Evolutionary conservation across 1,139 yeast genomes (phyloP), one percentile per base, ranked within the genome.

Genomic region (Suhomyces anneliseae): DNA sequence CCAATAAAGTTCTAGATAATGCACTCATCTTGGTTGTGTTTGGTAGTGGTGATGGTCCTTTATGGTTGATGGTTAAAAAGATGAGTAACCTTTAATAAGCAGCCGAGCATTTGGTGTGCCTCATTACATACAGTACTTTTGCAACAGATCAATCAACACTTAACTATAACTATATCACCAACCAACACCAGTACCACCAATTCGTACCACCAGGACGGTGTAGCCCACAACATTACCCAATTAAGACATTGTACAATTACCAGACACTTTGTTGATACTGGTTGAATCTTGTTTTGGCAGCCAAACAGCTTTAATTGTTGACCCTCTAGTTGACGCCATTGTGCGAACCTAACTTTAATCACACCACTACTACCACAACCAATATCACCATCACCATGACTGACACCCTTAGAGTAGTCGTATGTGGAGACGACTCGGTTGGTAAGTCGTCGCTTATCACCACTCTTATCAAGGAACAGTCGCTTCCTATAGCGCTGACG

Each of bases 381-480:
- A 29, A 2, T 2, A 11, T 7, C 32, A 11, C 7, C 32, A 29
- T 15, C 31, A 19, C 27, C 12, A 43, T 43, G 46, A 35, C 34
- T 2, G 49, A 46, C 27, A 40, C 49, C 7, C 35, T 56, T 8
- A 45, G 95, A 49, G 85, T 93, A 1, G 96, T 90, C 2, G 86
- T 93, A 0, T 90, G 97, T 65, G 99, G 99, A n/a, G 99, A 93
- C 65, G 96, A 90, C 53, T 88, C 85, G 7, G 96, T 89, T 10
- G 96, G 97, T 1, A 89, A 89, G 62, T 84, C 86, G 8, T 74
- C 92, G 27, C 68, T 93, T 38, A 82, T 93, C 34, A 84, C 95
- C 0, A 77, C 95, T 0, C 72, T 93, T 27, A 84, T 90, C 36
- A 92, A 90, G 64, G 97, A 88, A 55, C 49, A 48, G 29, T 45